A percentile compares a stretch with the other conserved stretches of the same genome.
These are phyloP conservation scores for Collybiopsis confluens DNA, from an alignment of 768 basidiomycete species.

Conservation along the genomic window DNA sequence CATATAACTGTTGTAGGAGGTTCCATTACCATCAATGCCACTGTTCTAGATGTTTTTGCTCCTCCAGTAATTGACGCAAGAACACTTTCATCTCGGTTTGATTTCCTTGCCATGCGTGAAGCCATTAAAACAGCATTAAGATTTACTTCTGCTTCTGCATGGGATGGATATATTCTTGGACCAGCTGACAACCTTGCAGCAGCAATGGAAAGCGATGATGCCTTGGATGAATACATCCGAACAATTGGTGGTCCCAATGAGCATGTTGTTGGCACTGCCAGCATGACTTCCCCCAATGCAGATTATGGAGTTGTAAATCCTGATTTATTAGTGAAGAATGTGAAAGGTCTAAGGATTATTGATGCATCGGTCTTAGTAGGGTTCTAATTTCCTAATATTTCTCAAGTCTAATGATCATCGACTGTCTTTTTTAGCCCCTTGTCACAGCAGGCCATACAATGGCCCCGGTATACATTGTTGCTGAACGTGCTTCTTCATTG, in stretches of 20 bases:
- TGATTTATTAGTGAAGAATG: slow-evolving; percentile 12
- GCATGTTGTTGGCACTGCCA: slow-evolving; percentile 11
- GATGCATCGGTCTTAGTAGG: slow-evolving; percentile 13
- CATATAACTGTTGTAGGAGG: no score
- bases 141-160: background rate
- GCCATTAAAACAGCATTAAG: background rate
- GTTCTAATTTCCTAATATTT: background rate
- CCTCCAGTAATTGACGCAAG: background rate
- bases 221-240: background rate
- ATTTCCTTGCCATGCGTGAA: slow-evolving; percentile 2
- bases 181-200: no score
- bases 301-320: slow-evolving; percentile 15
- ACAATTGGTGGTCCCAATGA: background rate
- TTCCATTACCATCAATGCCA: no score
- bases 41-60: background rate
- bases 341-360: slow-evolving; percentile 11
- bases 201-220: no score
- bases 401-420: no score
- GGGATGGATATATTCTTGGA: background rate
- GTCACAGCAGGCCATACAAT: no score
- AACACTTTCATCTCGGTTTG: slow-evolving; percentile 17
- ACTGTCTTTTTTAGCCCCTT: no score
- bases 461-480: no score
- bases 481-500: no score
- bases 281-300: slow-evolving; percentile 12